Base-by-base conservation (phyloP, 306 rosid genomes). In the Calophaca sinica region DNA sequence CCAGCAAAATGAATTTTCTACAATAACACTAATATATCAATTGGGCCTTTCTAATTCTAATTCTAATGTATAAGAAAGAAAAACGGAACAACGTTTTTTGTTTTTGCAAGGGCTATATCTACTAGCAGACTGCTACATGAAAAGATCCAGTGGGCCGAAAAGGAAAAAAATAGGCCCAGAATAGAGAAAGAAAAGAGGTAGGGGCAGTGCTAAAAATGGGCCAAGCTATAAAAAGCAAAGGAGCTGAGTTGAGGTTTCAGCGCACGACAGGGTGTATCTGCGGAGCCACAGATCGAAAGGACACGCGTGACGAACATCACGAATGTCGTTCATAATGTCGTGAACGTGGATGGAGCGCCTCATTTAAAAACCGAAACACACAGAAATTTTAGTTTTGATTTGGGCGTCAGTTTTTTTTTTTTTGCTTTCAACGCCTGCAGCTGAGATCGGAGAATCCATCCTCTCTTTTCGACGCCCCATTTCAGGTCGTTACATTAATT, bases 241-340 rank as follows among this genome's bases (percentile, higher is more conserved):
- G 48, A 50, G 51, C 4, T 53, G 10, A 41, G 2, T 79, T 9
- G 61, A 62, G 73, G 69, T 31, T n/a, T 41, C 6, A 60, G 50
- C 62, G 49, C 3, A 12, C 13, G 49, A 67, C 48, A 62, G 68
- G 55, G 77, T 14, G 45, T 20, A 20, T 20, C 26, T 20, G 48
- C 59, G 75, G 62, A 55, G 46, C 1, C 26, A 76, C 82, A 49
- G 48, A 68, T 38, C 26, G 15, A 14, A 29, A 9, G 9, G 68
- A 75, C 94, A 82, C 90, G 87, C 62, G 91, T 82, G 80, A 49
- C 6, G 9, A 62, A 41, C 9, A 59, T 2, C 88, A 61, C 10
- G 8, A 76, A 80, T 75, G 45, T 82, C 75, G 88, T 67, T 61
- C 31, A 20, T 20, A 20, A 0, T 6, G 52, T 69, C 29, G 38